Base-by-base conservation (phyloP, 2,329 filamentous ascomycete genomes). In the Paracoccidioides lutzii region DNA sequence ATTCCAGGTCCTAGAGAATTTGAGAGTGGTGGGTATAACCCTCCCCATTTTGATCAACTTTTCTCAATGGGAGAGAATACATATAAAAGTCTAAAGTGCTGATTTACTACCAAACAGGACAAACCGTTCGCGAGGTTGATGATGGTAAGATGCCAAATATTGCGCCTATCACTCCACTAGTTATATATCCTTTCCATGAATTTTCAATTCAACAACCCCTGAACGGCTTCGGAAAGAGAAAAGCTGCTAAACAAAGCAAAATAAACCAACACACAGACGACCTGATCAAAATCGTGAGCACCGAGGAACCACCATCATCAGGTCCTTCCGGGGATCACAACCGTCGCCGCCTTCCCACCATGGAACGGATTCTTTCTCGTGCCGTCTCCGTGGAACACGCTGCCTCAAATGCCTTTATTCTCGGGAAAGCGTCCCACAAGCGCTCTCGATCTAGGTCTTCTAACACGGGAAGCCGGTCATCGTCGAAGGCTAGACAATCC, bases 331-430 rank as follows among this genome's bases (percentile, higher is more conserved):
- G 41, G 7, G 52, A 53, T 35, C 35, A 38, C 5, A 30, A 44
- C 38, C 41, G 41, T 33, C 43, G 41, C 32, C 22, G 41, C 37
- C 42, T 45, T 22, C 41, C 41, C 50, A 52, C 50, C n/a, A 44
- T 44, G 43, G 41, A 32, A 32, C 35, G 41, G 15, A 33, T 53
- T 14, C 10, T 53, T n/a, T 46, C 64, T 7, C 64, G 67, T 37
- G 65, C 69, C 4, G 65, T 63, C 1, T 73, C 73, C 2, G 61
- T 75, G 40, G 72, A 74, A 30, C 64, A 67, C 32, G 67, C 68
- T 38, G 59, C 59, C 7, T 69, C 71, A 0, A 74, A 71, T 5
- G 65, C 73, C 38, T 75, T 75, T 55, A 69, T 74, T 9, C 62
- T 75, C 15, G 68, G 70, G 12, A 48, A 56, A 15, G 32, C 49